phyloP scores from a whole-genome alignment of 2,329 filamentous ascomycete genomes.

The Tothia fuscella region DNA sequence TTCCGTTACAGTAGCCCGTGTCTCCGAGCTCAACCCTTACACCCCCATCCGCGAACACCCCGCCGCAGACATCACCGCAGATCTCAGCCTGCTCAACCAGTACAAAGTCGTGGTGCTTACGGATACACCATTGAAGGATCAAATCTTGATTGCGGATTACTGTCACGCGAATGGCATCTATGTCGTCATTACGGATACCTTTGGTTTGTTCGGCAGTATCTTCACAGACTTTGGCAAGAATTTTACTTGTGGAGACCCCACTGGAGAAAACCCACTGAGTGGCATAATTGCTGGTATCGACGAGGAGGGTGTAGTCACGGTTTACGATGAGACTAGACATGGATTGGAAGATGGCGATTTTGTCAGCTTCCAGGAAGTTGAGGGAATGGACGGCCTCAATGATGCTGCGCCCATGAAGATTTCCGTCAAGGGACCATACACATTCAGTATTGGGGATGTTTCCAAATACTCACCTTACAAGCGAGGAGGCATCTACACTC shows the following conservation, averaged over 20 bases:
- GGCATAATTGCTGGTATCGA: slow-evolving; percentile 88
- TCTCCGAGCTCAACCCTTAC: slow-evolving; percentile 93
- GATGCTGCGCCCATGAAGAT: slow-evolving; percentile 75
- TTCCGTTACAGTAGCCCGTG: slow-evolving; percentile 71
- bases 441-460: slow-evolving; percentile 92
- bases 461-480: slow-evolving; percentile 66
- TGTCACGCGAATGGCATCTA: slow-evolving; percentile 92
- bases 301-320: slow-evolving; percentile 81
- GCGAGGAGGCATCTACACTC: slow-evolving; percentile 78
- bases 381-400: slow-evolving; percentile 86
- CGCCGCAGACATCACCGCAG: slow-evolving; percentile 52
- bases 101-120: slow-evolving; percentile 92
- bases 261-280: slow-evolving; percentile 73
- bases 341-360: slow-evolving; percentile 93
- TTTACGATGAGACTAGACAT: slow-evolving; percentile 87
- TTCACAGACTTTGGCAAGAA: slow-evolving; percentile 97
- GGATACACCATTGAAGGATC: slow-evolving; percentile 65
- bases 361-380: slow-evolving; percentile 85
- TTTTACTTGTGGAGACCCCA: slow-evolving; percentile 82
- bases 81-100: slow-evolving; percentile 72
- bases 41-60: slow-evolving; percentile 74
- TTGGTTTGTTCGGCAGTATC: slow-evolving; percentile 85
- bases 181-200: slow-evolving; percentile 76
- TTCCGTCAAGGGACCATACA: slow-evolving; percentile 87
- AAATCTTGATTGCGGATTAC: slow-evolving; percentile 79